These are phyloP conservation scores for Globisporangium alternatum DNA, from an alignment of 352 stramenopile species.

Conservation along the genomic window DNA sequence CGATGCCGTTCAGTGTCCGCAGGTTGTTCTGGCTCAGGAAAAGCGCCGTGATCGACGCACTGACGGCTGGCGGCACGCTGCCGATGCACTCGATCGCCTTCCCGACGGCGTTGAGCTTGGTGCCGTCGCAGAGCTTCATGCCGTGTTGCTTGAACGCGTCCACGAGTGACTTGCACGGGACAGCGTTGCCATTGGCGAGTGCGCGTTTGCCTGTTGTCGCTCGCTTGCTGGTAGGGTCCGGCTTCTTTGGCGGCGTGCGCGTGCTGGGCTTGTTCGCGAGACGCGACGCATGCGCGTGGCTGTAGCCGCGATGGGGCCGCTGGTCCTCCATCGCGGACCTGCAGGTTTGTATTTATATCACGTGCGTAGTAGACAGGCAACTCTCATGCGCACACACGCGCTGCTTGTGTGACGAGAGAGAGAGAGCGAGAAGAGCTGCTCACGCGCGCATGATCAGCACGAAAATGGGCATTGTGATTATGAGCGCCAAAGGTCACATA, in stretches of 20 bases:
- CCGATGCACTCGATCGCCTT: conserved; percentile 57
- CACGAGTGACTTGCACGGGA: conserved; percentile 40
- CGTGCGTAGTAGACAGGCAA: not conserved
- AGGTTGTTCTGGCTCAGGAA: conserved; percentile 86
- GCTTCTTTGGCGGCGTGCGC: not conserved
- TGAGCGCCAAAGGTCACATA: conserved; percentile 5
- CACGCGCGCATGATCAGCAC: not conserved
- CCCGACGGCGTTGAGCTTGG: conserved; percentile 69
- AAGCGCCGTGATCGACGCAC: conserved; percentile 44
- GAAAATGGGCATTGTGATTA: not conserved
- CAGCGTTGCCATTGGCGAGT: no score
- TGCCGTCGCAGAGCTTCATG: conserved; percentile 62
- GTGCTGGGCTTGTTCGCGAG: not conserved
- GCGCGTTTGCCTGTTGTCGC: not conserved
- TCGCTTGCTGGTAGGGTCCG: not conserved
- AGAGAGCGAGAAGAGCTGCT: not conserved
- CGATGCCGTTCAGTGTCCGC: conserved; percentile 35
- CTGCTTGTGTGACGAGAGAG: not conserved
- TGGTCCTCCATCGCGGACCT: conserved; percentile 9
- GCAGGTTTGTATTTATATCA: not conserved
- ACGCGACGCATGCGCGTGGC: conserved; percentile 2
- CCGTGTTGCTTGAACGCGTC: conserved; percentile 73
- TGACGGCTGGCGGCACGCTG: conserved; percentile 39
- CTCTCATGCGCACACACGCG: not conserved
- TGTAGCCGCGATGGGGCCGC: conserved; percentile 1